Percentiles rank a stretch among this genome's conserved stretches.
phyloP scores from a whole-genome alignment of 2,329 filamentous ascomycete genomes.

The Fusarium anthophilum region DNA sequence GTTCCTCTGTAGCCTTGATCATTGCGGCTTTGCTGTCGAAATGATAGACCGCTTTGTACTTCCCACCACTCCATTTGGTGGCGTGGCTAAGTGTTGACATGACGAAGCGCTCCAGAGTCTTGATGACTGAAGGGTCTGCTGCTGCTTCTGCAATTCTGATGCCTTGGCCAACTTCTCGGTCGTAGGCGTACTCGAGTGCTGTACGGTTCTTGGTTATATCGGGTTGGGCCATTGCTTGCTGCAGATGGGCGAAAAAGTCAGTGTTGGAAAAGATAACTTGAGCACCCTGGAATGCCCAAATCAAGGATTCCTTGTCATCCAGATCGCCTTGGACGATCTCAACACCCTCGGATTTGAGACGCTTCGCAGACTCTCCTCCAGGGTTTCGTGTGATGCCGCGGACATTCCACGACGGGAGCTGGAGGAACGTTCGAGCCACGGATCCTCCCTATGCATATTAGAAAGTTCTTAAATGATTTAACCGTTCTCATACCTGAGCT shows the following conservation, averaged over 20 bases:
- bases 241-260: background rate
- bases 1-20: background rate
- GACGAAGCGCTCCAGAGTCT: background rate
- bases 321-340: background rate
- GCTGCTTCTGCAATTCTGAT: background rate
- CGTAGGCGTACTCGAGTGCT: background rate
- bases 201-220: background rate
- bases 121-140: background rate
- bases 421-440: background rate
- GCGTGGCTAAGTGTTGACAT: background rate
- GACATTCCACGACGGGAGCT: background rate
- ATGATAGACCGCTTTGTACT: background rate
- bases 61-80: background rate
- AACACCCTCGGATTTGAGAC: background rate
- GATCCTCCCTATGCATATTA: background rate
- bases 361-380: background rate
- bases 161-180: background rate
- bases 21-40: background rate
- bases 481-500: fast-evolving
- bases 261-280: background rate
- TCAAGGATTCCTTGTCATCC: background rate
- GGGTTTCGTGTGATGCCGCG: background rate
- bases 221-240: background rate
- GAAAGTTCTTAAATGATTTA: fast-evolving
- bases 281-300: background rate